These are phyloP conservation scores for Colletotrichum paranaense DNA, from an alignment of 2,329 filamentous ascomycete genomes.

Conservation along the genomic window DNA sequence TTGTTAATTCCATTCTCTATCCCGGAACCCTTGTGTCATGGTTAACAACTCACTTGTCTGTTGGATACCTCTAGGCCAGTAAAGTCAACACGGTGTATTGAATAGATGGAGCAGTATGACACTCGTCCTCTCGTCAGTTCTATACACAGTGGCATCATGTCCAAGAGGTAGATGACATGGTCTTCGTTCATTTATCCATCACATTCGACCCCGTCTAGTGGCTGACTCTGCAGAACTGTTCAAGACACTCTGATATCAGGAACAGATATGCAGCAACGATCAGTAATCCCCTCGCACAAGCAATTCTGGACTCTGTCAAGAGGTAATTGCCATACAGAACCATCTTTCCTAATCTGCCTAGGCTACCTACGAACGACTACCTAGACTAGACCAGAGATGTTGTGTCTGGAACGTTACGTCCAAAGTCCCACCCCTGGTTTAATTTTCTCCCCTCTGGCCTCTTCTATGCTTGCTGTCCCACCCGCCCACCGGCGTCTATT, in stretches of 20 bases:
- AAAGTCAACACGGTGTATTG: background rate
- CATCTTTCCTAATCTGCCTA: too few species aligned
- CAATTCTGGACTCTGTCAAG: background rate
- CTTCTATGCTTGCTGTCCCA: background rate
- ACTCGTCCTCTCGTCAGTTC: background rate
- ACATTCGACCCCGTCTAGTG: background rate
- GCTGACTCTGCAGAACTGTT: background rate
- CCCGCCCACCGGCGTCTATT: background rate
- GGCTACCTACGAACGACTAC: background rate
- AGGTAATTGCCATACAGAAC: background rate
- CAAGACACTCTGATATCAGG: background rate
- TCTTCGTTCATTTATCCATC: background rate
- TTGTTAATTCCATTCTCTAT: background rate
- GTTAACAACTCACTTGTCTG: background rate
- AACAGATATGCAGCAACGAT: background rate
- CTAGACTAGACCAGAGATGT: background rate
- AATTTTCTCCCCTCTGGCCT: background rate
- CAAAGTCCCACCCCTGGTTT: background rate
- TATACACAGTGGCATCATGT: background rate
- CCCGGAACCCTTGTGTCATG: background rate
- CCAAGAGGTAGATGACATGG: background rate
- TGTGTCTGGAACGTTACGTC: background rate
- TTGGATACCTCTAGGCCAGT: background rate
- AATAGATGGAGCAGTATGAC: background rate
- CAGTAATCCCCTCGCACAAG: background rate